Percentiles rank a stretch among this genome's conserved stretches.
phyloP scores from a whole-genome alignment of 352 stramenopile species.

The Phytophthora sp. region DNA sequence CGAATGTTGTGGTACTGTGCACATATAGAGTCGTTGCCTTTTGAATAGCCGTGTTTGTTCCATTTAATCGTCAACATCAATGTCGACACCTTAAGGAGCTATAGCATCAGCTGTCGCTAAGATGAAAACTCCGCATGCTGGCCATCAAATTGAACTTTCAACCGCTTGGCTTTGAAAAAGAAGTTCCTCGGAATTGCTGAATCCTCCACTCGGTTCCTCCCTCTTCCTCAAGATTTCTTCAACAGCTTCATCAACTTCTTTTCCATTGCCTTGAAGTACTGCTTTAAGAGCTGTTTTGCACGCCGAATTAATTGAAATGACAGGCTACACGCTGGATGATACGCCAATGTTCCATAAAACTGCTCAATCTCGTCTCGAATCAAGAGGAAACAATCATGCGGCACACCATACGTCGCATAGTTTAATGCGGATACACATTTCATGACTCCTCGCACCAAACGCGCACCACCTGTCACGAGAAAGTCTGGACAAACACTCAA shows the following conservation, averaged over 20 bases:
- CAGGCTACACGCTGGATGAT: conserved; percentile 40
- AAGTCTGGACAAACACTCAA: conserved; percentile 9
- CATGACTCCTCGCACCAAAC: conserved; percentile 20
- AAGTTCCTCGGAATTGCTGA: conserved; percentile 4
- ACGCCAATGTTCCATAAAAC: conserved; percentile 39
- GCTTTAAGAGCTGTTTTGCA: conserved; percentile 36
- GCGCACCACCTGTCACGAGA: background rate
- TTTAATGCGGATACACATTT: conserved; percentile 9
- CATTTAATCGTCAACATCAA: too few species aligned
- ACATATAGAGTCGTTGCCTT: too few species aligned
- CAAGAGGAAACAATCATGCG: conserved; percentile 18
- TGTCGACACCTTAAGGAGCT: too few species aligned
- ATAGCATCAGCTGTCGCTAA: background rate
- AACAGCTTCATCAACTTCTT: background rate
- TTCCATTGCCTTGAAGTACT: background rate
- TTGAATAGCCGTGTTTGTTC: too few species aligned
- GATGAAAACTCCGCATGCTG: background rate
- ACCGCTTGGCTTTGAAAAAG: background rate
- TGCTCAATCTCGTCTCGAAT: conserved; percentile 30
- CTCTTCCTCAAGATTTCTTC: conserved; percentile 8
- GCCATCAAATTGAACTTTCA: background rate
- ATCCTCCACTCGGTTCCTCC: conserved; percentile 3
- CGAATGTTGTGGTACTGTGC: too few species aligned
- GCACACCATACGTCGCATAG: background rate
- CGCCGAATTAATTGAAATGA: conserved; percentile 37